Evolutionary conservation across 2,329 filamentous ascomycete genomes (phyloP), one percentile per base, ranked within the genome.

Genomic region (Fusarium sp.): DNA sequence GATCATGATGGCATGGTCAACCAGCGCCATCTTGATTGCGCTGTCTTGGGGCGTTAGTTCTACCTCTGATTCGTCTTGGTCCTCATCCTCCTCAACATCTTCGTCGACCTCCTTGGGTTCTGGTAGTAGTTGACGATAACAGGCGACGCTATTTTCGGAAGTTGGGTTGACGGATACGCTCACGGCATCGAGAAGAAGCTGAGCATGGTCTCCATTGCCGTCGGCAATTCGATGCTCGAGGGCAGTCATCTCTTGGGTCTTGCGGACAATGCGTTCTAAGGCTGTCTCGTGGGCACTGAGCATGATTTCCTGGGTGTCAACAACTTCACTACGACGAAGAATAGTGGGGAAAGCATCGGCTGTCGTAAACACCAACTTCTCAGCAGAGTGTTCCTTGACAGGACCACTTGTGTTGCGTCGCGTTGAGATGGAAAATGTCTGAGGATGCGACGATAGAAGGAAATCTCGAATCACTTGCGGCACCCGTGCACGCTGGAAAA

Each of bases 291-390:
- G 83, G 9, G 94, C 89, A 31, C 86, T 87, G 25, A 97, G 83
- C 13, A 84, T 84, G 18, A 93, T 78, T 47, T 90, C 89, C 18
- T 90, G 86, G 2, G 87, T 84, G 9, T 87, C 83, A 15, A 96
- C 80, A 62, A 98, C 91, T 79, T 97, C 94, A 71, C 93, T 97
- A 55, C 94, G 88, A 31, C 93, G 88, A 25, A 97, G 82, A 47
- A 98, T 96, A 2, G 94, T 97, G 1, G 95, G 96, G 80, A 98
- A 98, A 1, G 90, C 80, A 72, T 97, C 94, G 0, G 90, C 90
- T 1, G 94, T 95, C 1, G 89, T 91, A 76, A 93, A 97, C 2
- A 97, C 80, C 0, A 89, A 85, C 82, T 97, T 98, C 76, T 97
- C 92, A 0, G 93, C 89, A 65, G 85, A 91, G 71, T 96, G 92